Evolutionary conservation across 306 rosid genomes (phyloP), one percentile per base, ranked within the genome.

Genomic region (Sophora flavescens): DNA sequence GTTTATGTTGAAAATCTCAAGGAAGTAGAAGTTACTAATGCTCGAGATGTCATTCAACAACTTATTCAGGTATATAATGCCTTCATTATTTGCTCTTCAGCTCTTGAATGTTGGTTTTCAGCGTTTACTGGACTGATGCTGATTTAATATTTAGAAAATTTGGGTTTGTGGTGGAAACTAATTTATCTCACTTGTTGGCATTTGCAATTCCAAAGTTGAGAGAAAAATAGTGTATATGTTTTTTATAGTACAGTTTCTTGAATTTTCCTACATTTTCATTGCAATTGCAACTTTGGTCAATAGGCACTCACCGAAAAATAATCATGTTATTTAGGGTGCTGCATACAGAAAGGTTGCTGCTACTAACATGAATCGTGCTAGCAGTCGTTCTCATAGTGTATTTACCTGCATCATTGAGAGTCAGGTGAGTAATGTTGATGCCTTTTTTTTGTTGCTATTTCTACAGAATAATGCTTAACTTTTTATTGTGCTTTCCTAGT

Each of bases 351-450:
- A 95, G 89, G 99, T 95, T 30, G 99, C 99, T 58, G 90, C 99
- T 39, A 95, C 99, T 69, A 95, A 95, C 83, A 95, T 95, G 98
- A 95, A 95, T 85, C 90, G 76, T 76, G 99, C 99, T 38, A 95
- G 99, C 77, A 92, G 99, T 74, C 96, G 99, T 47, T 95, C 99
- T 72, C 99, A 95, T 73, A 90, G 97, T 92, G 99, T 95, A 63
- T 92, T 92, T 86, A 95, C 99, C 8, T 95, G 99, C 84, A 91
- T 88, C 79, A 88, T 92, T 68, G 99, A 95, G 80, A 95, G 99
- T 62, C 89, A 91, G 88, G 99, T 95, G 81, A 80, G 85, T 80
- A 75, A 57, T 68, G 3, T 53, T 17, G 63, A 6, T 61, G 42
- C 39, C 22, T 38, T 47, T 41, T 0, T 42, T 61, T 57, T 3